These are phyloP conservation scores for Calonectria pseudoreteaudii DNA, from an alignment of 2,329 filamentous ascomycete genomes.

Conservation along the genomic window DNA sequence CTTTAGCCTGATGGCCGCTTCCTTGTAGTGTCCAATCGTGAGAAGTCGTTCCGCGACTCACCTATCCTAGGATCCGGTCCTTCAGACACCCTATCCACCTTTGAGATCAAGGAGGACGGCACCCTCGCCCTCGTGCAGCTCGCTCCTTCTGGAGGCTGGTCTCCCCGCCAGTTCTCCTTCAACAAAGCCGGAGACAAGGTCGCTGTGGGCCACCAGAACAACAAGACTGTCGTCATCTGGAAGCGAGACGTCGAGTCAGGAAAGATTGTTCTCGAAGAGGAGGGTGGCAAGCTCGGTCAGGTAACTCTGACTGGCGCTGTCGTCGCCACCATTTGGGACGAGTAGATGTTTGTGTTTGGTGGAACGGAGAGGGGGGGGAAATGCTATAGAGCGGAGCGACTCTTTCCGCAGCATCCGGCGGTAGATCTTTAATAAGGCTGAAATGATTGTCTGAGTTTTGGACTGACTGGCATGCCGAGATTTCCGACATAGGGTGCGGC, in stretches of 20 bases:
- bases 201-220: slow-evolving; percentile 40
- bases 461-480: not conserved
- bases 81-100: slow-evolving; percentile 37
- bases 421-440: not conserved
- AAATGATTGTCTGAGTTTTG: not conserved
- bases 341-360: slow-evolving; percentile 27
- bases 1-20: slow-evolving; percentile 36
- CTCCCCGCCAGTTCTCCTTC: slow-evolving; percentile 39
- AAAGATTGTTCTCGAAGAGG: slow-evolving; percentile 33
- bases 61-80: slow-evolving; percentile 27
- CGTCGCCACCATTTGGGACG: slow-evolving; percentile 37
- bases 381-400: not conserved
- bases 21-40: slow-evolving; percentile 37
- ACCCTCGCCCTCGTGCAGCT: slow-evolving; percentile 33
- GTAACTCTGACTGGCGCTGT: slow-evolving; percentile 32
- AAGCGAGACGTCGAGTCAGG: slow-evolving; percentile 36
- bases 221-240: slow-evolving; percentile 39
- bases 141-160: slow-evolving; percentile 37
- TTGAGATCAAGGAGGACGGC: slow-evolving; percentile 34
- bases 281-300: slow-evolving; percentile 38
- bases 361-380: no score
- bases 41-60: slow-evolving; percentile 37
- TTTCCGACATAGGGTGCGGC: not conserved
- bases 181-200: slow-evolving; percentile 40
- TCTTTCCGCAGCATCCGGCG: not conserved